These are phyloP conservation scores for Aspergillus hiratsukae DNA, from an alignment of 2,329 filamentous ascomycete species.

Conservation along the genomic window DNA sequence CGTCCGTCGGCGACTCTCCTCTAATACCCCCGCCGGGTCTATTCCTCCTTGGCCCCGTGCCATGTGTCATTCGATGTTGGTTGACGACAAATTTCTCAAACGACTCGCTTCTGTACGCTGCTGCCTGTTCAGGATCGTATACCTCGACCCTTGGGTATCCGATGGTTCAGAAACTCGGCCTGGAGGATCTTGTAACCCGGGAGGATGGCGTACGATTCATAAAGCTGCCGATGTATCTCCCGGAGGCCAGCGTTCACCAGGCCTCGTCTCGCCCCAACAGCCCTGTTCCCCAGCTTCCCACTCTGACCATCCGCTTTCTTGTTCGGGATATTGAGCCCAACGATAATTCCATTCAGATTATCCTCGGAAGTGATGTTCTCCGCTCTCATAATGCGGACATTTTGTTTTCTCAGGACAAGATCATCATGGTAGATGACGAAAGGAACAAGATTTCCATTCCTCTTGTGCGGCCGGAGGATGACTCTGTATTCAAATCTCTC, in stretches of 20 bases:
- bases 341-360: slow-evolving; percentile 67
- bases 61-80: slow-evolving; percentile 95
- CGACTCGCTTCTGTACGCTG: slow-evolving; percentile 81
- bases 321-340: slow-evolving; percentile 54
- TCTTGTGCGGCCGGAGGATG: slow-evolving; percentile 87
- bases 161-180: slow-evolving; percentile 68
- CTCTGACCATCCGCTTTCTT: slow-evolving; percentile 73
- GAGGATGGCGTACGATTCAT: slow-evolving; percentile 65
- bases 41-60: slow-evolving; percentile 80
- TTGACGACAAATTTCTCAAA: slow-evolving; percentile 86
- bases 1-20: slow-evolving; percentile 64
- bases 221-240: slow-evolving; percentile 78
- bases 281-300: slow-evolving; percentile 73
- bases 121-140: slow-evolving; percentile 86
- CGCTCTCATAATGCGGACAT: slow-evolving; percentile 84
- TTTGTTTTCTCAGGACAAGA: slow-evolving; percentile 83
- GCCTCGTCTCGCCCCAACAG: slow-evolving; percentile 68
- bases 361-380: slow-evolving; percentile 84
- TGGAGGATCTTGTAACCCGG: slow-evolving; percentile 62
- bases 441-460: slow-evolving; percentile 84
- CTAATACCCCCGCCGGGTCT: slow-evolving; percentile 77
- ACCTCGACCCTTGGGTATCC: slow-evolving; percentile 75
- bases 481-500: slow-evolving; percentile 72
- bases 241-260: slow-evolving; percentile 76
- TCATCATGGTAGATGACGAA: slow-evolving; percentile 83